Percentiles rank a stretch among this genome's conserved stretches.
Evolutionary conservation across 441 rosid species (phyloP).

Genomic region (Erodium texanum): DNA sequence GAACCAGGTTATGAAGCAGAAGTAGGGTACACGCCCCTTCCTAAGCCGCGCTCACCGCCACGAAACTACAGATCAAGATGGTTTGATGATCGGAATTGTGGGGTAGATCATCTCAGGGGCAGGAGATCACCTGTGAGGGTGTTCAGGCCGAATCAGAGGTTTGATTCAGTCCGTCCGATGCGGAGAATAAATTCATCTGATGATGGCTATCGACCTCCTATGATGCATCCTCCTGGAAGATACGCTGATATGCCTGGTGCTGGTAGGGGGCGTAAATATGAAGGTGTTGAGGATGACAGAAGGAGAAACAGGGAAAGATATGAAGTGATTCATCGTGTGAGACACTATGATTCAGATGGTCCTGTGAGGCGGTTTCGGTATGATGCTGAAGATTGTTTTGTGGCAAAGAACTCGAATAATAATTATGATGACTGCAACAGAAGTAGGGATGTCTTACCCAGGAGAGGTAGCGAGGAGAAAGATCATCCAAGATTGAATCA

Average conservation of each 20-base stretch:
- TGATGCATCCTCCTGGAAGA: slow-evolving; percentile 25
- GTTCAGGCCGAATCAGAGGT: slow-evolving; percentile 28
- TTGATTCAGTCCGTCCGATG: slow-evolving; percentile 24
- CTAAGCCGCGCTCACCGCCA: slow-evolving; percentile 23
- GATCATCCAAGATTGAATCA: slow-evolving; percentile 5
- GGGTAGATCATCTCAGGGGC: slow-evolving; percentile 27
- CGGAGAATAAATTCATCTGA: slow-evolving; percentile 21
- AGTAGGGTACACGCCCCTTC: slow-evolving; percentile 21
- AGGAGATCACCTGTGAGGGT: slow-evolving; percentile 33
- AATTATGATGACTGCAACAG: slow-evolving; percentile 11
- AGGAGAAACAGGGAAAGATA: slow-evolving; percentile 25
- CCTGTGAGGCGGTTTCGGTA: slow-evolving; percentile 22
- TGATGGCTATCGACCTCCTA: slow-evolving; percentile 23
- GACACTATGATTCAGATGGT: slow-evolving; percentile 26
- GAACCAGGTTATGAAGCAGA: slow-evolving; percentile 30
- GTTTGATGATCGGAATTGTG: slow-evolving; percentile 31
- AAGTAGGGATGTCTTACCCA: slow-evolving; percentile 7
- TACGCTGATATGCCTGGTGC: slow-evolving; percentile 18
- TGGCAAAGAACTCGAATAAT: slow-evolving; percentile 18
- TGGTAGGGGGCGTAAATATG: slow-evolving; percentile 27
- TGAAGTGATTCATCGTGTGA: slow-evolving; percentile 24
- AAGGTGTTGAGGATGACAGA: slow-evolving; percentile 21
- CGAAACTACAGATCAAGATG: slow-evolving; percentile 18
- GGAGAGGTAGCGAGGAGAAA: slow-evolving; percentile 16
- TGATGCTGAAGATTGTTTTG: slow-evolving; percentile 21